Percentiles rank a stretch among this genome's conserved stretches.
phyloP scores from a whole-genome alignment of 176 grass and related monocot genomes.

The Phoenix dactylifera region DNA sequence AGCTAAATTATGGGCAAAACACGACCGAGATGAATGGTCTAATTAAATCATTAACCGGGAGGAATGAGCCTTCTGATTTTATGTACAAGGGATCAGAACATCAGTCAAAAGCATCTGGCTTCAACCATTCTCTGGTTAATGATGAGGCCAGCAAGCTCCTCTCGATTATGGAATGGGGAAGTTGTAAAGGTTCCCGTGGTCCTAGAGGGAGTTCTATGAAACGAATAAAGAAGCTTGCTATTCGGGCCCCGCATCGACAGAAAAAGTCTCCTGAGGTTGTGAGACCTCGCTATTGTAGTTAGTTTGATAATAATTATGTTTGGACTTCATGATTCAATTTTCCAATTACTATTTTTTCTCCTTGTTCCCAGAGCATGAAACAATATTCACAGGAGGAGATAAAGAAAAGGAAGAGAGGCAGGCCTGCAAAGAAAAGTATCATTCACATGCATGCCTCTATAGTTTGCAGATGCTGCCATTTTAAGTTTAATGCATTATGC shows the following conservation, averaged over 20 bases:
- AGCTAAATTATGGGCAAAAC: slow-evolving; percentile 5
- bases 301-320: too few species aligned
- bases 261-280: slow-evolving; percentile 14
- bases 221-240: slow-evolving; percentile 23
- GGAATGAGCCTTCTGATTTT: slow-evolving; percentile 17
- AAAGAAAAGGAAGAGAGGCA: neutral
- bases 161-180: neutral
- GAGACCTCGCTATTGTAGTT: neutral
- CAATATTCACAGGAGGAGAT: neutral
- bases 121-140: slow-evolving; percentile 2
- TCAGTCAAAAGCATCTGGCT: slow-evolving; percentile 19
- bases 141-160: slow-evolving; percentile 15
- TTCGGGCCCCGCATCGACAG: neutral
- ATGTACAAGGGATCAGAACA: slow-evolving; percentile 7
- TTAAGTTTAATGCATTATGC: too few species aligned
- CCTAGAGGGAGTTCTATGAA: slow-evolving; percentile 3
- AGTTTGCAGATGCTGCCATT: neutral
- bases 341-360: neutral
- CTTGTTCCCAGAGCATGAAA: neutral
- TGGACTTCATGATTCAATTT: neutral
- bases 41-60: slow-evolving; percentile 9
- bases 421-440: neutral
- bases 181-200: slow-evolving; percentile 11
- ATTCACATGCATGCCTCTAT: neutral
- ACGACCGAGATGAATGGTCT: slow-evolving; percentile 7